Conservation (phyloP, 2,329 filamentous ascomycete species). For the Trichoderma simmonsii region DNA sequence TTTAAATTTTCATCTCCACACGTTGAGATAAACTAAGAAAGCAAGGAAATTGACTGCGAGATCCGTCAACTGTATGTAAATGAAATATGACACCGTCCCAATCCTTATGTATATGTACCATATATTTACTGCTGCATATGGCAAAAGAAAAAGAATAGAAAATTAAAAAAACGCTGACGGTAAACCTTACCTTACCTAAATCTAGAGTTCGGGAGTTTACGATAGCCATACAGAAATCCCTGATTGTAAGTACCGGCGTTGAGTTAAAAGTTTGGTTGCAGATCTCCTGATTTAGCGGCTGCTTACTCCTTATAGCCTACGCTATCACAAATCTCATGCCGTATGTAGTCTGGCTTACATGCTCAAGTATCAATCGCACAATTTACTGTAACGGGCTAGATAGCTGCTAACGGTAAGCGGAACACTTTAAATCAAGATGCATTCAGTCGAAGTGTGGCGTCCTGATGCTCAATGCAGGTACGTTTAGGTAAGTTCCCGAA, state of each 20-base stretch:
- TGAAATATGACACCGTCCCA: not conserved
- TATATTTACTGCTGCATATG: not conserved
- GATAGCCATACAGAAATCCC: not conserved
- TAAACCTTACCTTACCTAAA: not conserved
- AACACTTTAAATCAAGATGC: not conserved
- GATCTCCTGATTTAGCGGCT: not conserved
- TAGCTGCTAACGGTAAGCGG: not conserved
- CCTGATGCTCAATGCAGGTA: no score
- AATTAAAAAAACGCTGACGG: not conserved
- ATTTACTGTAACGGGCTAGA: not conserved
- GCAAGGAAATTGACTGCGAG: not conserved
- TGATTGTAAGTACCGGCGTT: not conserved
- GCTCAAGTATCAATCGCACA: not conserved
- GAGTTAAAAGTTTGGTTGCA: not conserved
- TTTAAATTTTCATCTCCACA: not conserved
- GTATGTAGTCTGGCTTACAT: not conserved
- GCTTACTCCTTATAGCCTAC: not conserved
- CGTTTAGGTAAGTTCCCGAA: no score
- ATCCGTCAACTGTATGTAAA: not conserved
- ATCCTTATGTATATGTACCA: not conserved
- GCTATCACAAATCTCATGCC: not conserved
- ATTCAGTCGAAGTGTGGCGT: no score
- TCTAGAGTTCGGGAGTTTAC: not conserved
- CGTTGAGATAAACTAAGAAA: not conserved
- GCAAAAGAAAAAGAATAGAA: not conserved